phyloP scores from a whole-genome alignment of 108 stramenopile genomes.

The Cyclotella kingstonii region DNA sequence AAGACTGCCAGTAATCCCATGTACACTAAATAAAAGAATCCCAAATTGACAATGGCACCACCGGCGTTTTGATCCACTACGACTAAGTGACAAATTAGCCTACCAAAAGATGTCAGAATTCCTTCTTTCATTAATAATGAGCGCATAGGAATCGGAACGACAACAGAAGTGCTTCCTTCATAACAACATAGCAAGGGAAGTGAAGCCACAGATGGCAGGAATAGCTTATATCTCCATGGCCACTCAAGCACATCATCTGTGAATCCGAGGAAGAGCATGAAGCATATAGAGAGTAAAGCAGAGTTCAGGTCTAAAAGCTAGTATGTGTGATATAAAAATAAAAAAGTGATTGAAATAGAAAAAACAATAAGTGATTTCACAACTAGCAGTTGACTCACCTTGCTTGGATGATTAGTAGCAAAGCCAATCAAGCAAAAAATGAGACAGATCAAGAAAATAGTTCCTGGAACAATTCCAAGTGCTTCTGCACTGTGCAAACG shows the following conservation, averaged over 20 bases:
- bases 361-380: background rate
- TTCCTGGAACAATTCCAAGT: constrained; percentile 91
- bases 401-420: constrained; percentile 70
- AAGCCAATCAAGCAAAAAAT: constrained; percentile 86
- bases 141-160: constrained; percentile 83
- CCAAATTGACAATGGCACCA: constrained; percentile 81
- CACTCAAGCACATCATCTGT: constrained; percentile 97
- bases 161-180: constrained; percentile 89
- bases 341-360: constrained; percentile 4
- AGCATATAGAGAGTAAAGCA: constrained; percentile 92
- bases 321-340: background rate
- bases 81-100: constrained; percentile 43
- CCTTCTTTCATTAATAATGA: constrained; percentile 52
- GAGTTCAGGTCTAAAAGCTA: constrained; percentile 74
- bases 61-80: constrained; percentile 72
- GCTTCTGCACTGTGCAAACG: constrained; percentile 81
- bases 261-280: constrained; percentile 97
- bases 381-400: constrained; percentile 15
- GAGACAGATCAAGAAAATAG: constrained; percentile 87
- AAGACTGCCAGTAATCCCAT: constrained; percentile 98
- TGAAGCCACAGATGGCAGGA: constrained; percentile 92
- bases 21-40: constrained; percentile 86
- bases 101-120: constrained; percentile 58
- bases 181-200: constrained; percentile 95
- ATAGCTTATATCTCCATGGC: constrained; percentile 96